These are phyloP conservation scores for Cladosporium sp. DNA, from an alignment of 2,329 filamentous ascomycete species.

Conservation along the genomic window DNA sequence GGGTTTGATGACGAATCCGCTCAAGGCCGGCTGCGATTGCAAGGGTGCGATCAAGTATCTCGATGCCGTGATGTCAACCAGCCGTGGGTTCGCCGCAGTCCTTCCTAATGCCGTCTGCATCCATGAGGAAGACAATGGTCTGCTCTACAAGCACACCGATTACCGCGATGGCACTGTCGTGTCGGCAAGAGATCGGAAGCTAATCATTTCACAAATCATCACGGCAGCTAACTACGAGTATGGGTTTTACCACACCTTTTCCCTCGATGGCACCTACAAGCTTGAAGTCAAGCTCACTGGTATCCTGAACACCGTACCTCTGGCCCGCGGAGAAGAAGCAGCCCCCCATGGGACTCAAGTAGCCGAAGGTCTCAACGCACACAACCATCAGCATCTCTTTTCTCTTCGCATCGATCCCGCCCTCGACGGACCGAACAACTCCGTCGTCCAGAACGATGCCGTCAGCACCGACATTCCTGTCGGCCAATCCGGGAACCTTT, in stretches of 20 bases:
- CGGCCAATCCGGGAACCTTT: constrained; percentile 1
- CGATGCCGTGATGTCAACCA: too few relatives aligned
- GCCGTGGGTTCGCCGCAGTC: too few relatives aligned
- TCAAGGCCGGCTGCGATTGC: constrained; percentile 64
- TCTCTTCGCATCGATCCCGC: constrained; percentile 61
- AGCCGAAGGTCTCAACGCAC: constrained; percentile 59
- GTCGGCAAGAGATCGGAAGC: constrained; percentile 57
- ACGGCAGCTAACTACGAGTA: constrained; percentile 71
- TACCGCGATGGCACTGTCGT: constrained; percentile 60
- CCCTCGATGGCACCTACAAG: constrained; percentile 58
- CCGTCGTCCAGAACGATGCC: constrained; percentile 52
- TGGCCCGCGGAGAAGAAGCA: constrained; percentile 53
- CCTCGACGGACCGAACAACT: constrained; percentile 55
- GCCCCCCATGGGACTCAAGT: constrained; percentile 43
- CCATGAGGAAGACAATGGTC: constrained; percentile 66
- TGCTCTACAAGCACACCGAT: constrained; percentile 69
- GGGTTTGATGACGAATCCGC: constrained; percentile 64
- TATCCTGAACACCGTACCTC: constrained; percentile 50
- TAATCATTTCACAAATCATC: constrained; percentile 65
- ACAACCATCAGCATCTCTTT: constrained; percentile 70
- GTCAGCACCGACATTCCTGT: constrained; percentile 3
- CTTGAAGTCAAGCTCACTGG: constrained; percentile 63
- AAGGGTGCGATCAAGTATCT: constrained; percentile 46
- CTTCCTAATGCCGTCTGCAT: constrained; percentile 64
- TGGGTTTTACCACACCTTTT: constrained; percentile 61